Evolutionary conservation across 805 yeast species (phyloP).

Genomic region (Pichia occidentalis): DNA sequence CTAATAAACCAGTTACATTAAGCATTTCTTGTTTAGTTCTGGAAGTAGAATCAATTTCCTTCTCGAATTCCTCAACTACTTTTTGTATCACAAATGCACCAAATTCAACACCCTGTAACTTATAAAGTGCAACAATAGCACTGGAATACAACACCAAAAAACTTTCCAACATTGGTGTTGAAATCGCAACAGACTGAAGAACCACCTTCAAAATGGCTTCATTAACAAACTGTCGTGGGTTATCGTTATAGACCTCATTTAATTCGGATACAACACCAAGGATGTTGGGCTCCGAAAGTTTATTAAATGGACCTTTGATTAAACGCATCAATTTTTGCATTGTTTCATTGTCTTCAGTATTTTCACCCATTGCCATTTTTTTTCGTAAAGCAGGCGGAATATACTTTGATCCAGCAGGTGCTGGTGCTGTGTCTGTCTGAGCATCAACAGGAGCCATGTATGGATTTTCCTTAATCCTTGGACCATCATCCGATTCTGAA

Average conservation of each 20-base stretch:
- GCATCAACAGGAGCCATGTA: constrained; percentile 53
- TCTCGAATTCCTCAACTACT: constrained; percentile 64
- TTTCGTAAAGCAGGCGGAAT: constrained; percentile 84
- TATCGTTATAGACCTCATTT: constrained; percentile 50
- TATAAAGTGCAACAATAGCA: constrained; percentile 65
- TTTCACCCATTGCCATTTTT: constrained; percentile 33
- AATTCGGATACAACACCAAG: constrained; percentile 63
- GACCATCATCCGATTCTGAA: constrained; percentile 23
- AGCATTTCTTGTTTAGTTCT: constrained; percentile 27
- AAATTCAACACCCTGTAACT: constrained; percentile 77
- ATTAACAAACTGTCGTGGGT: constrained; percentile 78
- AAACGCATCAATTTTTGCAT: constrained; percentile 46
- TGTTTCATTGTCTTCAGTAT: constrained; percentile 37
- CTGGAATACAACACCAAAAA: constrained; percentile 78
- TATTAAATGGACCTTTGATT: constrained; percentile 79
- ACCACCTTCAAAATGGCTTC: constrained; percentile 59
- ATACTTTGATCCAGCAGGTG: constrained; percentile 40
- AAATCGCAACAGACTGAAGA: constrained; percentile 55
- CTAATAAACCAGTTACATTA: constrained; percentile 67
- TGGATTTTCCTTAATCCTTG: constrained; percentile 58
- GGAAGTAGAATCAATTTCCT: constrained; percentile 27
- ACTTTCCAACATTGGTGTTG: constrained; percentile 66
- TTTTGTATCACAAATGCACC: constrained; percentile 83
- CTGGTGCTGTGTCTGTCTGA: constrained; percentile 15
- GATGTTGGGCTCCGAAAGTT: constrained; percentile 82